Evolutionary conservation across 2,329 filamentous ascomycete species (phyloP).

Genomic region (Colletotrichum sojae): DNA sequence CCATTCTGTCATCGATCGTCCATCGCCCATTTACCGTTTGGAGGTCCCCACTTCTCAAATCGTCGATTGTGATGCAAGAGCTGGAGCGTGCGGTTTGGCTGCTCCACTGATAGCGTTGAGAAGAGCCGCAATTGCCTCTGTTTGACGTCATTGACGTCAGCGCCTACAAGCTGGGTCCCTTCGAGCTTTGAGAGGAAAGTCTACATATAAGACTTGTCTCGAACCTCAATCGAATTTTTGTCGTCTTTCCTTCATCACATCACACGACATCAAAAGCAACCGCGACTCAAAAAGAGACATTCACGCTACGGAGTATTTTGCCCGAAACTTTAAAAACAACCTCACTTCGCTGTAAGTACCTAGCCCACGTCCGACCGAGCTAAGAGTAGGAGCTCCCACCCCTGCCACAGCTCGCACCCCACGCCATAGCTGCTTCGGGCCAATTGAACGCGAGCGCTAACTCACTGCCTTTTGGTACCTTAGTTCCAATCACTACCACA

Average conservation of each 20-base stretch:
- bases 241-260: conserved; percentile 2
- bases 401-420: neutral
- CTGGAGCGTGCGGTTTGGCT: conserved; percentile 16
- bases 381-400: neutral
- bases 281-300: neutral
- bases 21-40: conserved; percentile 11
- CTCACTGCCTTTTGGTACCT: neutral
- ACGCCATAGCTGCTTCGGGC: neutral
- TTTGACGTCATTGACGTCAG: conserved; percentile 44
- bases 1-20: conserved; percentile 34
- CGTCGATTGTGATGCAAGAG: conserved; percentile 19
- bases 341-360: conserved; percentile 3
- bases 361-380: neutral
- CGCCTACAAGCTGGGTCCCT: conserved; percentile 2
- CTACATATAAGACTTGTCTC: conserved; percentile 21
- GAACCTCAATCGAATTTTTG: too few relatives aligned
- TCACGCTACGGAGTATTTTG: neutral
- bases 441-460: conserved; percentile 17
- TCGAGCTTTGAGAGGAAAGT: neutral
- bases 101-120: conserved; percentile 33
- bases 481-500: neutral
- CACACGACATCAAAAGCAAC: neutral
- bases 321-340: neutral
- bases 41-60: conserved; percentile 36
- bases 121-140: conserved; percentile 38